Conservation (phyloP, 371 early-diverging fungal species). For the Globomyces sp. region DNA sequence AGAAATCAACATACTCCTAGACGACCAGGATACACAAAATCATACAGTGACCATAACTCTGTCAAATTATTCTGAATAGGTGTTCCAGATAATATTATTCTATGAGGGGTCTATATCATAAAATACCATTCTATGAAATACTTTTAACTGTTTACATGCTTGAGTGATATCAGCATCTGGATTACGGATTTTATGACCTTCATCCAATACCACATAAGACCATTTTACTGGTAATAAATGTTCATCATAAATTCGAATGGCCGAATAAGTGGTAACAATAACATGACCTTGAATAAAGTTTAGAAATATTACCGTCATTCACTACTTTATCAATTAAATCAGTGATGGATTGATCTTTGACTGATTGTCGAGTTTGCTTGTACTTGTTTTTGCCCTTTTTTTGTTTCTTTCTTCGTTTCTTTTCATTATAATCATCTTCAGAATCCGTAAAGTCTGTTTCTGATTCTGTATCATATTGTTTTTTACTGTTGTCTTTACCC, state of each 20-base stretch:
- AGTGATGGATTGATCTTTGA: conserved; percentile 33
- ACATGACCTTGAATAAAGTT: conserved; percentile 62
- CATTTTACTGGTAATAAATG: conserved; percentile 69
- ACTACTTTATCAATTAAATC: conserved; percentile 40
- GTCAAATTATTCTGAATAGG: conserved; percentile 97
- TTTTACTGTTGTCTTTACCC: conserved; percentile 13
- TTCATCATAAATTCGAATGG: conserved; percentile 68
- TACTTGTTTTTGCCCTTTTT: too few species aligned
- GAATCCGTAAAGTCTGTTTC: conserved; percentile 10
- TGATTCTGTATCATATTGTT: conserved; percentile 12
- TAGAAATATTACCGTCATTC: conserved; percentile 7
- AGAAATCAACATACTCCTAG: conserved; percentile 56
- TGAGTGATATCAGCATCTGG: conserved; percentile 88
- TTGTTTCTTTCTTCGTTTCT: conserved; percentile 16
- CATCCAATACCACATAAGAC: conserved; percentile 94
- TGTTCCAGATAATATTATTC: conserved; percentile 94
- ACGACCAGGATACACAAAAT: conserved; percentile 93
- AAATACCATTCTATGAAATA: conserved; percentile 4
- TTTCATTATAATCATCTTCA: conserved; percentile 19
- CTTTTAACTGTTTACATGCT: conserved; percentile 74
- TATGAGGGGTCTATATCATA: conserved; percentile 65
- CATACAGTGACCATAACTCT: conserved; percentile 97
- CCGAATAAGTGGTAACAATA: conserved; percentile 84
- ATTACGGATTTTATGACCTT: conserved; percentile 98
- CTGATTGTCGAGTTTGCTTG: conserved; percentile 16